Evolutionary conservation across 345 rosid species (phyloP).

Genomic region (Brassica rapa): DNA sequence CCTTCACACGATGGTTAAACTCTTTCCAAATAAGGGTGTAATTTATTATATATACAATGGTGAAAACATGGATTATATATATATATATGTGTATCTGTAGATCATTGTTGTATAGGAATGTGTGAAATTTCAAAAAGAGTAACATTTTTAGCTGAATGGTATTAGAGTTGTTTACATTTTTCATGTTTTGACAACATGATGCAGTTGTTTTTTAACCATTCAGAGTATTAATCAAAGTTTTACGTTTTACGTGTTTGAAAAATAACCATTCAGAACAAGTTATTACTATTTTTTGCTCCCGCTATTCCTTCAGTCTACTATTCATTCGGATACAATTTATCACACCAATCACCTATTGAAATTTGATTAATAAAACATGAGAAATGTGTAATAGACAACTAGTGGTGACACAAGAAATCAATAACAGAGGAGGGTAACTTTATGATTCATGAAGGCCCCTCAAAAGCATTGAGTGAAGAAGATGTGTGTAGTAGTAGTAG

Average conservation of each 20-base stretch:
- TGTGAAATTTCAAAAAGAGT: slow-evolving; percentile 12
- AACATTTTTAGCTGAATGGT: not conserved
- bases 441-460: not conserved
- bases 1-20: not conserved
- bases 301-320: not conserved
- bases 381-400: not conserved
- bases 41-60: no score
- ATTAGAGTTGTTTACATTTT: slow-evolving; percentile 5
- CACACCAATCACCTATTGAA: not conserved
- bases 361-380: not conserved
- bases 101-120: slow-evolving; percentile 12
- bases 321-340: not conserved
- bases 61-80: not conserved
- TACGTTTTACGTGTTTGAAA: not conserved
- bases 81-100: not conserved
- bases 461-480: not conserved
- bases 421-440: no score
- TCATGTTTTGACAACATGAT: not conserved
- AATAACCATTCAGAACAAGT: not conserved
- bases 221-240: not conserved
- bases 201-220: slow-evolving; percentile 21
- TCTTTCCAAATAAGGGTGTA: not conserved
- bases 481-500: no score
- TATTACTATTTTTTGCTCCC: not conserved
- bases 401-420: not conserved